Percentiles rank a stretch among this genome's conserved stretches.
phyloP scores from a whole-genome alignment of 2,329 filamentous ascomycete species.

The Madurella fahalii region DNA sequence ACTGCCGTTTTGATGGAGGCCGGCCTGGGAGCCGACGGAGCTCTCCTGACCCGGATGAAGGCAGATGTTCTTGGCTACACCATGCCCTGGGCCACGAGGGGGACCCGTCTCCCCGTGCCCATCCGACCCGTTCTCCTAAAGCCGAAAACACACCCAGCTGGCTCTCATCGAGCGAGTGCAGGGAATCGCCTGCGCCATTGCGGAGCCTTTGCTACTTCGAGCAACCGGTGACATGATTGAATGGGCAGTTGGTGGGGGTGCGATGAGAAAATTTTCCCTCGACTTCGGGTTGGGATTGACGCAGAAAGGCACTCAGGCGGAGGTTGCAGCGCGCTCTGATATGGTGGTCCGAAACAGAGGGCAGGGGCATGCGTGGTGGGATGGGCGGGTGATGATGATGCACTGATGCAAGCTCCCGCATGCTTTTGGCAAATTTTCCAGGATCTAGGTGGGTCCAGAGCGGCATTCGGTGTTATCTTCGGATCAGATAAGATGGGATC shows the following conservation, averaged over 20 bases:
- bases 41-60: neutral
- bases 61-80: neutral
- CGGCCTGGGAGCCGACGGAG: neutral
- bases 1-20: slow-evolving; percentile 7
- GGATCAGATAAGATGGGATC: slow-evolving; percentile 50
- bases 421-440: slow-evolving; percentile 11
- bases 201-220: slow-evolving; percentile 18
- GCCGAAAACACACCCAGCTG: neutral
- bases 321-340: neutral
- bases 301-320: neutral
- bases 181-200: slow-evolving; percentile 11
- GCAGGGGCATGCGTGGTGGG: neutral
- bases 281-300: slow-evolving; percentile 4
- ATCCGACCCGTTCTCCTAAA: neutral
- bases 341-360: neutral
- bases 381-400: slow-evolving; percentile 8
- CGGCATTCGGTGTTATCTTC: slow-evolving; percentile 48
- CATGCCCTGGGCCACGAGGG: neutral
- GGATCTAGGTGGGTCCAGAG: slow-evolving; percentile 20
- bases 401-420: slow-evolving; percentile 17
- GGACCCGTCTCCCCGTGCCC: neutral
- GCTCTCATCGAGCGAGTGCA: slow-evolving; percentile 8
- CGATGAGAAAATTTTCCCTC: slow-evolving; percentile 18
- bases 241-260: slow-evolving; percentile 13
- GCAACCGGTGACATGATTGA: slow-evolving; percentile 21